Base-by-base conservation (phyloP, 2,329 filamentous ascomycete genomes). In the Alternaria triticina region DNA sequence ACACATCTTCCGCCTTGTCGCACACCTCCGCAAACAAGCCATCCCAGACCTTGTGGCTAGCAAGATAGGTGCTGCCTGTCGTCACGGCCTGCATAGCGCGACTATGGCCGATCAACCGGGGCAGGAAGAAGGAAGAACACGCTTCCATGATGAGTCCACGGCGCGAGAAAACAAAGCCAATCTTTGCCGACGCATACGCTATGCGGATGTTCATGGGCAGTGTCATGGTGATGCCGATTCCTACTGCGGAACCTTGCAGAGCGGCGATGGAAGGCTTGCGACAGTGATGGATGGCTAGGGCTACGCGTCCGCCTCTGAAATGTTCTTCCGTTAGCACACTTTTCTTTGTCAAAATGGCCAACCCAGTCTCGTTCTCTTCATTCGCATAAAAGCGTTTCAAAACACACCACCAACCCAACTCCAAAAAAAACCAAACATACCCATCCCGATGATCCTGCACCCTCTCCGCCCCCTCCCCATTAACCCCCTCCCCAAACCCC, bases 111-210 rank as follows among this genome's bases (percentile, higher is more conserved):
- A 93, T 85, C 25, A 93, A 82, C 0, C 89, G 86, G 3, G 91
- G 91, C 36, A 94, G 83, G 82, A 92, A 94, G 78, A 86, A 94
- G 9, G 87, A 89, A 54, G 86, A 88, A 73, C 87, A 90, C 0
- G 89, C 90, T 79, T 94, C 91, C 86, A 91, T 90, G 62, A 88
- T 84, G 71, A 94, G 84, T 1, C 91, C 91, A 46, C 91, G 85
- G 25, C 90, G 86, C 23, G 86, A 84, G 77, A 94, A 94, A 17
- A 93, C 90, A 74, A 93, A 92, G 56, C 91, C 91, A 66, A 93
- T 86, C 74, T 90, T 91, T 3, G 90, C 89, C 11, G 81, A 79
- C 44, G 80, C 75, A 67, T 86, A 87, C 43, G 81, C 83, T 28
- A 86, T 80, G 45, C 86, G 82, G 57, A 88, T 87, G 30, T 82